Conservation (phyloP, 768 basidiomycete species). For the Saitozyma podzolica region DNA sequence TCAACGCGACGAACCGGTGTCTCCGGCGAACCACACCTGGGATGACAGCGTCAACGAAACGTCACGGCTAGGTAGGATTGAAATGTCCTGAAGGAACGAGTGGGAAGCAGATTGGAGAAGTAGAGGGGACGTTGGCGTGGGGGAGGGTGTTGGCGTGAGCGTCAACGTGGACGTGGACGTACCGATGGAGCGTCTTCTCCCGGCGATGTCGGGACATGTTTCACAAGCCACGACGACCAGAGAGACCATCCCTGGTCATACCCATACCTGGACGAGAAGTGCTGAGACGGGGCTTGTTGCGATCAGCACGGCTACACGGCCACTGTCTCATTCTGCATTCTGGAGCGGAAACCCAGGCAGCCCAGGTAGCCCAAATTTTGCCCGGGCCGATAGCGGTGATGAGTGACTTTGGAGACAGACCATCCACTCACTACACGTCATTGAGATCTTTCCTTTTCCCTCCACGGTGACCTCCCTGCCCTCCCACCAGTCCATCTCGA, state of each 20-base stretch:
- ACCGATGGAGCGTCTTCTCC: conserved; percentile 16
- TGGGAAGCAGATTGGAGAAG: background rate
- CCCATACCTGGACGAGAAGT: conserved; percentile 60
- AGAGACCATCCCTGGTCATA: conserved; percentile 63
- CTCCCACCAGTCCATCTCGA: conserved; percentile 70
- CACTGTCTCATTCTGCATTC: no score
- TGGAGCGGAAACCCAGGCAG: no score
- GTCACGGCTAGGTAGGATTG: background rate
- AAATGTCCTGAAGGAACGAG: background rate
- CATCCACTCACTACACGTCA: conserved; percentile 41
- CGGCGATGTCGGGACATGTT: conserved; percentile 8
- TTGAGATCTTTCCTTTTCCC: conserved; percentile 33
- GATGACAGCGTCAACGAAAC: background rate
- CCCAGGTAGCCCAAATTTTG: no score
- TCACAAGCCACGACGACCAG: conserved; percentile 68
- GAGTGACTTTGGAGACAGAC: background rate
- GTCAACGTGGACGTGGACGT: conserved; percentile 2
- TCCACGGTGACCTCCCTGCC: conserved; percentile 47
- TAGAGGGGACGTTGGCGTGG: background rate
- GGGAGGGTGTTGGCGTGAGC: no score
- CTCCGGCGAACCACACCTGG: conserved; percentile 63
- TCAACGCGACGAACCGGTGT: conserved; percentile 63
- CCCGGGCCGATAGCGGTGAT: background rate
- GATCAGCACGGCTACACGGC: background rate
- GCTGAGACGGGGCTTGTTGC: conserved; percentile 56